These are phyloP conservation scores for Mixia osmundae DNA, from an alignment of 1,284 basidiomycete species.

Conservation along the genomic window DNA sequence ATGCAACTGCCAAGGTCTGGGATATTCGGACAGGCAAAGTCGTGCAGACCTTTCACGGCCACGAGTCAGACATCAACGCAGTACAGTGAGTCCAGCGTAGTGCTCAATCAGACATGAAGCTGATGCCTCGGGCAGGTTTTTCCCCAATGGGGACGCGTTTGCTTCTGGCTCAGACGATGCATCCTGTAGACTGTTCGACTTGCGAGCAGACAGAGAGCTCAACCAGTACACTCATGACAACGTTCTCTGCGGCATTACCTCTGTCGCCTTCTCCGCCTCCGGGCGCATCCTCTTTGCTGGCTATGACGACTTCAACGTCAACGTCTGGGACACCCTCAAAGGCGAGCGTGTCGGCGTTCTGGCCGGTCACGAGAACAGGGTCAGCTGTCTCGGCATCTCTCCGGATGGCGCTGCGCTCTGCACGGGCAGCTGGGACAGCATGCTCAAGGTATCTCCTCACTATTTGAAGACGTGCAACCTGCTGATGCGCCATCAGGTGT, in stretches of 20 bases:
- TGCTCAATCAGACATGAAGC: background rate
- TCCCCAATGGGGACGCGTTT: constrained; percentile 97
- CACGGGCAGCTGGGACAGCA: constrained; percentile 94
- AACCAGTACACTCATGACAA: constrained; percentile 96
- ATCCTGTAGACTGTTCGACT: constrained; percentile 90
- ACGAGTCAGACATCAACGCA: constrained; percentile 97
- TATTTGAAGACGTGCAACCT: no score
- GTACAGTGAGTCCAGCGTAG: constrained; percentile 46
- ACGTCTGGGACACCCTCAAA: constrained; percentile 97
- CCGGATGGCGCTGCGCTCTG: constrained; percentile 92
- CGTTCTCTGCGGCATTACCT: constrained; percentile 94
- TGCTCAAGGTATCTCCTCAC: constrained; percentile 55
- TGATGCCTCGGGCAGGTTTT: constrained; percentile 41
- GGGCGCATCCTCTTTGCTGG: constrained; percentile 93
- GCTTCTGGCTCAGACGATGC: constrained; percentile 98
- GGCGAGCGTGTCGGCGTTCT: constrained; percentile 91
- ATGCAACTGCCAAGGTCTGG: constrained; percentile 95
- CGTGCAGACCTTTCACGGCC: constrained; percentile 93
- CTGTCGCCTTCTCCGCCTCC: constrained; percentile 90
- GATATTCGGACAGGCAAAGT: constrained; percentile 91
- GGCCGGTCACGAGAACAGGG: constrained; percentile 91
- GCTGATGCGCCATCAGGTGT: no score
- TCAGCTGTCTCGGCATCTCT: constrained; percentile 86
- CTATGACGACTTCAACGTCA: constrained; percentile 98
- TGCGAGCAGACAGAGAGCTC: constrained; percentile 86